Evolutionary conservation across 768 basidiomycete species (phyloP), one percentile per base, ranked within the genome.

Genomic region (Xerocomus potaroensis): DNA sequence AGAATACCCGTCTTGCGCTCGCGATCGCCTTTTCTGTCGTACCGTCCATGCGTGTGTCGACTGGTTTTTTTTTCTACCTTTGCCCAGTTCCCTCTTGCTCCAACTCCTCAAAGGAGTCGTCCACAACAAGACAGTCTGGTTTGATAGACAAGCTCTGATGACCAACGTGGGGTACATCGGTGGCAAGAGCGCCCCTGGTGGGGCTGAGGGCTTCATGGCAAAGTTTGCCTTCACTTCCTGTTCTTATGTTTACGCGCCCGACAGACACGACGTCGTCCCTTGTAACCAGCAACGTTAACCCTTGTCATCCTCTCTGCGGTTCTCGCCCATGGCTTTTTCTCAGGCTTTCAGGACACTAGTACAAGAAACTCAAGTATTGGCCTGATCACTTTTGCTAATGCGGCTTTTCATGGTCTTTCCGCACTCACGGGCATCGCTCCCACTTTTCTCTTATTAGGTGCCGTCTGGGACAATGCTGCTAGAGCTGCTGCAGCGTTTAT

Each of bases 301-400:
- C 79, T 96, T 45, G 88, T 99, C 69, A 90, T 96, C 59, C 86
- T 98, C 47, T 84, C 87, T 42, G 82, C 91, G 8, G 82, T 97
- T 24, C 96, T 96, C 1, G 59, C 87, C 54, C 79, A 96, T 55
- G 74, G 86, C 43, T 26, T 91, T 63, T 76, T 91, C 40, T 89
- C 93, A 59, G 77, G 73, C 31, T 52, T 89, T 51, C 90, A 95
- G 61, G 65, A 69, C 6, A 56, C 86, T 43, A 83, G 83, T 2
- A 71, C 73, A 7, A 88, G 91, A 0, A 68, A 82, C 11, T 62
- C 80, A 5, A 80, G 85, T 35, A 92, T 98, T 57, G 67, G 86
- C 12, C 96, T 93, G 3, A 91, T 97, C 66, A 96, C 96, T 63
- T 88, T 87, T 0, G 92, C 91, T 76, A 94, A 92, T 65, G 92